A percentile compares a stretch with the other conserved stretches of the same genome.
Conservation (phyloP, 192 early-diverging fungal species). For the Backusella tuberculispora region DNA sequence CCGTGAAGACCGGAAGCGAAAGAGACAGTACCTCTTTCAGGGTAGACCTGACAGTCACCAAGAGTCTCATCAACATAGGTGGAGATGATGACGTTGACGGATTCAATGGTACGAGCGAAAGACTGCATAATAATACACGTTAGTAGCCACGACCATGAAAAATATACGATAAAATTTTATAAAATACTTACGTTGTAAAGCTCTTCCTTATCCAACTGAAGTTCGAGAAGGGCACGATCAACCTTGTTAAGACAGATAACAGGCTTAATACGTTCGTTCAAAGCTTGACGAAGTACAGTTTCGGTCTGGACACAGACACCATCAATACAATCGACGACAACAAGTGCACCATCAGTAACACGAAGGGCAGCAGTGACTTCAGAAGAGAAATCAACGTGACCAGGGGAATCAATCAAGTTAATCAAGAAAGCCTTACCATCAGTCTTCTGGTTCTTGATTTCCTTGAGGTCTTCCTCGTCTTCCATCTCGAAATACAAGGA, state of each 20-base stretch:
- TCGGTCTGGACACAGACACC: conserved; percentile 99
- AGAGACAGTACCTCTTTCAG: conserved; percentile 93
- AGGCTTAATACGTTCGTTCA: conserved; percentile 97
- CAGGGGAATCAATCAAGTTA: conserved; percentile 99
- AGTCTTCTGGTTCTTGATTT: conserved; percentile 84
- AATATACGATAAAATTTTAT: too few species aligned
- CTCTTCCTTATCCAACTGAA: conserved; percentile 95
- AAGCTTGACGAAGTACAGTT: conserved; percentile 97
- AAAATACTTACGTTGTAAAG: conserved; percentile 74
- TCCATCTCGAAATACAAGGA: conserved; percentile 97
- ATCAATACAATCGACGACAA: conserved; percentile 98
- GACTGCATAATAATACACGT: conserved; percentile 56
- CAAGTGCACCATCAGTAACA: conserved; percentile 99
- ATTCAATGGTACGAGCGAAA: conserved; percentile 94
- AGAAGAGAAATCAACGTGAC: conserved; percentile 99
- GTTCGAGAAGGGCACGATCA: conserved; percentile 96
- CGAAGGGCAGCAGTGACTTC: conserved; percentile 99
- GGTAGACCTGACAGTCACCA: conserved; percentile 92
- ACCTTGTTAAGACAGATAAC: conserved; percentile 99
- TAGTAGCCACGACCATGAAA: background rate
- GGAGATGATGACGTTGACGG: conserved; percentile 96
- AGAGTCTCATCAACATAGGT: conserved; percentile 89
- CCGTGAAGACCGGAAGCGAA: conserved; percentile 99
- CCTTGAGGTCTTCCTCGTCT: conserved; percentile 74
- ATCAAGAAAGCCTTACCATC: conserved; percentile 93